A percentile compares a stretch with the other conserved stretches of the same genome.
Evolutionary conservation across 805 yeast genomes (phyloP).

Genomic region (Kodamaea laetipori): DNA sequence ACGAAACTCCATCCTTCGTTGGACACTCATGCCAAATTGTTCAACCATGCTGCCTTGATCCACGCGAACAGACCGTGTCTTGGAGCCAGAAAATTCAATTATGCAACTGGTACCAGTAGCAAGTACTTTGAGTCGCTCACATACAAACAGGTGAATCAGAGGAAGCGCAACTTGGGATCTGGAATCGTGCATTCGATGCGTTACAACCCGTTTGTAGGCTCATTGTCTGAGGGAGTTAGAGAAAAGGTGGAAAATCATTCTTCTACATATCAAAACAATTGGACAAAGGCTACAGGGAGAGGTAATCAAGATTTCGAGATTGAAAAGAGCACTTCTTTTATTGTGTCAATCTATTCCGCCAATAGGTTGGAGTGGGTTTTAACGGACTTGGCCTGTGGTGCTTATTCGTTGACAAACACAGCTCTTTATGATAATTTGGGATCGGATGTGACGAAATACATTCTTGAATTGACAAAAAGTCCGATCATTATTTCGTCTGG

Average conservation of each 20-base stretch:
- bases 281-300: slow-evolving; percentile 6
- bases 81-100: slow-evolving; percentile 39
- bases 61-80: slow-evolving; percentile 35
- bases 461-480: slow-evolving; percentile 21
- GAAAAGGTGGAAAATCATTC: slow-evolving; percentile 31
- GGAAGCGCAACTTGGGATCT: slow-evolving; percentile 54
- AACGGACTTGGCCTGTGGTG: slow-evolving; percentile 20
- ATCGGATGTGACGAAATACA: slow-evolving; percentile 21
- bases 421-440: slow-evolving; percentile 26
- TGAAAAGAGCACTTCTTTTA: slow-evolving; percentile 17
- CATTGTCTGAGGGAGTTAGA: slow-evolving; percentile 26
- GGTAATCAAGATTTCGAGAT: slow-evolving; percentile 12
- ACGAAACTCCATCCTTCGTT: slow-evolving; percentile 32
- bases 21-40: slow-evolving; percentile 40
- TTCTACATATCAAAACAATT: slow-evolving; percentile 18
- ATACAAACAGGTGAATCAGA: slow-evolving; percentile 41
- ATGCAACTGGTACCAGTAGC: slow-evolving; percentile 27
- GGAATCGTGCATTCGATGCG: slow-evolving; percentile 46
- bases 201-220: slow-evolving; percentile 23
- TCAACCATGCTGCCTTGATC: slow-evolving; percentile 26
- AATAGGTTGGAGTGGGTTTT: slow-evolving; percentile 23
- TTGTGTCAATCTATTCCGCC: slow-evolving; percentile 24
- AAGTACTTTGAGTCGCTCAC: slow-evolving; percentile 46
- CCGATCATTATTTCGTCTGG: slow-evolving; percentile 21
- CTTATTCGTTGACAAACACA: slow-evolving; percentile 22